Conservation (phyloP, 768 basidiomycete species). For the Calvatia gigantea region DNA sequence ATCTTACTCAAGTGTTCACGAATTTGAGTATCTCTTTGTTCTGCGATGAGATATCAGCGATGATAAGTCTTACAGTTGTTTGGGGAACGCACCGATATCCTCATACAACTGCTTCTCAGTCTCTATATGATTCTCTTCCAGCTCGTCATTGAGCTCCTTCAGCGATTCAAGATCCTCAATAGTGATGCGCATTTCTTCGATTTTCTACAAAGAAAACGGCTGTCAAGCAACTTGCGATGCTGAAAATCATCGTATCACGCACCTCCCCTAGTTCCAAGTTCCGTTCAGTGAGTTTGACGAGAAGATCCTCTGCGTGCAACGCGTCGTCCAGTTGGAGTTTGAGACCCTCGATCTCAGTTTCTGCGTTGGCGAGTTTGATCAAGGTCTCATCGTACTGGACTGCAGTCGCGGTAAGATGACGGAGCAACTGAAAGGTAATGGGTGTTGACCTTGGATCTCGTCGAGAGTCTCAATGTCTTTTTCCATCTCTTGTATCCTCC, state of each 20-base stretch:
- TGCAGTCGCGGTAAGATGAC: conserved; percentile 25
- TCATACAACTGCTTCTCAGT: conserved; percentile 89
- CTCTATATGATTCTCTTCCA: conserved; percentile 94
- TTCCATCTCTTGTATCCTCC: conserved; percentile 83
- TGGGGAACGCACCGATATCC: conserved; percentile 81
- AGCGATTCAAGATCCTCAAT: conserved; percentile 96
- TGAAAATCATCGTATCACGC: conserved; percentile 9
- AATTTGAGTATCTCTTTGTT: conserved; percentile 66
- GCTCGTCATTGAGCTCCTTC: conserved; percentile 93
- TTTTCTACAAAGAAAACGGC: conserved; percentile 55
- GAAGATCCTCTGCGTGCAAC: conserved; percentile 92
- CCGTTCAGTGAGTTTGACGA: conserved; percentile 91
- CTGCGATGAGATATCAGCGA: conserved; percentile 20
- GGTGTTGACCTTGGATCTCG: conserved; percentile 67
- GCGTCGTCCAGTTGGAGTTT: conserved; percentile 95
- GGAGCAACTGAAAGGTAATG: neutral
- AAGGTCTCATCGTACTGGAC: conserved; percentile 78
- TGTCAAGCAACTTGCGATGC: neutral
- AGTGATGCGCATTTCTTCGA: conserved; percentile 94
- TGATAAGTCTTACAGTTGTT: too few species aligned
- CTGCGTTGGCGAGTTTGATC: conserved; percentile 83
- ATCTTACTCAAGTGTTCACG: conserved; percentile 65
- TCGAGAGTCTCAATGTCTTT: conserved; percentile 77
- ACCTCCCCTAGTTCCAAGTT: conserved; percentile 92
- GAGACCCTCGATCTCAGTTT: conserved; percentile 89